Evolutionary conservation across 345 rosid genomes (phyloP).

Genomic region (Bretschneidera sinensis): DNA sequence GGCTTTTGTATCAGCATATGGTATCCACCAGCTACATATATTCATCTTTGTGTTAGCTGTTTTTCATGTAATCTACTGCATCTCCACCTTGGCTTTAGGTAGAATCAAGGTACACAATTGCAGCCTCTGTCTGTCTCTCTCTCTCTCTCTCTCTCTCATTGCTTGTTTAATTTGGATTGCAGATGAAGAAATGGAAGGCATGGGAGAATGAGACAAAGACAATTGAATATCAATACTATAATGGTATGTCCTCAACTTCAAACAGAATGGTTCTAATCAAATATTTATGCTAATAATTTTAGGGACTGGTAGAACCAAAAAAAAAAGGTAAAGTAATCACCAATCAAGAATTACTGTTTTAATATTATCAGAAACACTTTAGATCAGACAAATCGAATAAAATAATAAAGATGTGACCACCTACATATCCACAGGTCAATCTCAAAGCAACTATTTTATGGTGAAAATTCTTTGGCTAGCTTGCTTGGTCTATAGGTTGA

Average conservation of each 20-base stretch:
- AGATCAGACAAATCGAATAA: no score
- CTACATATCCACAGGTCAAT: no score
- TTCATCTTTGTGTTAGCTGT: constrained; percentile 77
- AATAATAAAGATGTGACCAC: no score
- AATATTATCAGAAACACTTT: no score
- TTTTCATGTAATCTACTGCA: constrained; percentile 59
- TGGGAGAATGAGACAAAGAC: constrained; percentile 91
- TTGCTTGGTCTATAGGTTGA: no score
- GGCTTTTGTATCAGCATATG: constrained; percentile 66
- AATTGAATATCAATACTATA: constrained; percentile 65
- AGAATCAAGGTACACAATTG: constrained; percentile 47
- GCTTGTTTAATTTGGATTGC: constrained; percentile 15
- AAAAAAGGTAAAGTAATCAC: no score
- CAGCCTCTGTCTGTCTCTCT: neutral
- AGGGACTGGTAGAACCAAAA: no score
- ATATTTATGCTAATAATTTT: no score
- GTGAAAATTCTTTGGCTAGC: no score
- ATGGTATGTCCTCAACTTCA: constrained; percentile 42
- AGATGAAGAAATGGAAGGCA: constrained; percentile 88
- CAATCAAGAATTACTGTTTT: no score
- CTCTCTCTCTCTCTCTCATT: neutral
- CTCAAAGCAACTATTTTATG: no score
- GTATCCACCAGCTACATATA: constrained; percentile 71
- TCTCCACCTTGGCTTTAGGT: constrained; percentile 57
- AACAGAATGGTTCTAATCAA: neutral